Percentiles rank a stretch among this genome's conserved stretches.
Evolutionary conservation across 768 basidiomycete genomes (phyloP).

Genomic region (Tephrocybe sp.): DNA sequence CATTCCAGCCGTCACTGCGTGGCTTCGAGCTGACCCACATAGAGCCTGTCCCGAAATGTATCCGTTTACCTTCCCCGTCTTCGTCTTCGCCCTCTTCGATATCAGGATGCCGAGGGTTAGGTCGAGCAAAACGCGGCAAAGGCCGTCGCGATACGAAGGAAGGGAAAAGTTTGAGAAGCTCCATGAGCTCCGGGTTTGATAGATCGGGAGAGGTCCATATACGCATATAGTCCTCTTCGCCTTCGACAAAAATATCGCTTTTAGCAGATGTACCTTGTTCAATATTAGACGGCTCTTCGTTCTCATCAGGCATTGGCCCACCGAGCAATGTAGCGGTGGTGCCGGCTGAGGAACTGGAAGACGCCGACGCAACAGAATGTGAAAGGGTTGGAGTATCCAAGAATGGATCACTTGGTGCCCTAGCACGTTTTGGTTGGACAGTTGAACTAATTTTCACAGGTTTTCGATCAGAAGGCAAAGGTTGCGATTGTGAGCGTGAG

Average conservation of each 20-base stretch:
- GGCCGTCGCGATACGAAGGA: slow-evolving; percentile 67
- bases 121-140: slow-evolving; percentile 69
- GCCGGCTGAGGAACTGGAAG: slow-evolving; percentile 44
- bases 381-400: slow-evolving; percentile 67
- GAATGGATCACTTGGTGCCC: slow-evolving; percentile 81
- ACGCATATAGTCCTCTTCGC: slow-evolving; percentile 57
- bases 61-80: slow-evolving; percentile 50
- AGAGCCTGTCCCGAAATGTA: slow-evolving; percentile 78
- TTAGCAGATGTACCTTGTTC: slow-evolving; percentile 36
- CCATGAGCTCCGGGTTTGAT: slow-evolving; percentile 68
- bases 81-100: slow-evolving; percentile 71
- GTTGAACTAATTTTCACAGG: slow-evolving; percentile 41
- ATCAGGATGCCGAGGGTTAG: slow-evolving; percentile 46
- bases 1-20: slow-evolving; percentile 68
- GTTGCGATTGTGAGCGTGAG: slow-evolving; percentile 57
- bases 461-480: slow-evolving; percentile 44
- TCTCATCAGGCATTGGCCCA: slow-evolving; percentile 28
- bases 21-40: slow-evolving; percentile 73
- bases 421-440: slow-evolving; percentile 58
- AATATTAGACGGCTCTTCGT: slow-evolving; percentile 40
- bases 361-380: slow-evolving; percentile 52
- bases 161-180: slow-evolving; percentile 75
- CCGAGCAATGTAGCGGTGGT: slow-evolving; percentile 31
- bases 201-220: slow-evolving; percentile 84
- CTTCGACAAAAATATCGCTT: slow-evolving; percentile 28